phyloP scores from a whole-genome alignment of 192 early-diverging fungal genomes.

The Piromyces sp. region DNA sequence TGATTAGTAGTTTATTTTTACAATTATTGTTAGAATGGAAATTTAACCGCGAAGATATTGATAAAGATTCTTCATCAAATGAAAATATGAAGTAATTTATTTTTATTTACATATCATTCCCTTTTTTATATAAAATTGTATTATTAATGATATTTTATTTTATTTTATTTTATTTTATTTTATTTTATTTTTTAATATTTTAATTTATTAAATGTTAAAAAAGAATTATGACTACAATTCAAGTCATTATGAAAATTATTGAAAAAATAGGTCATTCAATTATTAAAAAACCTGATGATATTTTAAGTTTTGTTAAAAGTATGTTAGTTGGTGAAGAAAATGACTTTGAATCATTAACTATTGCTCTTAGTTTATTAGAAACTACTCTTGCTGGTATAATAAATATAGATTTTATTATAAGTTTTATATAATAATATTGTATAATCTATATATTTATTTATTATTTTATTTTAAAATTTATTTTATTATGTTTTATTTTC shows the following conservation, averaged over 20 bases:
- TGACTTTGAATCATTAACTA: constrained; percentile 4
- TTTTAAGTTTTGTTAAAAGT: constrained; percentile 26
- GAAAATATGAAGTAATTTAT: constrained; percentile 4
- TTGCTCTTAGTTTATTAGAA: background rate
- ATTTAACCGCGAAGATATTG: constrained; percentile 15
- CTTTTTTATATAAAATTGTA: too few relatives aligned
- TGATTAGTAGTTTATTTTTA: constrained; percentile 59
- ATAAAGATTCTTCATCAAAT: constrained; percentile 15
- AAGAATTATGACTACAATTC: constrained; percentile 28
- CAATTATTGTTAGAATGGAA: constrained; percentile 45
- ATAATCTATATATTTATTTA: too few relatives aligned
- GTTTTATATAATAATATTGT: too few relatives aligned
- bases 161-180: too few relatives aligned
- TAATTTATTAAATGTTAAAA: too few relatives aligned
- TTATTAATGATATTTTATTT: too few relatives aligned
- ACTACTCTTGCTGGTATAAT: constrained; percentile 3
- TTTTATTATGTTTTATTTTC: too few relatives aligned
- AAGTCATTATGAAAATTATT: constrained; percentile 45
- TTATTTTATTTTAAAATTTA: too few relatives aligned
- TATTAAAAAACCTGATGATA: constrained; percentile 51
- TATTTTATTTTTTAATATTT: too few relatives aligned
- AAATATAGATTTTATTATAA: too few relatives aligned
- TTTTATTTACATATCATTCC: background rate
- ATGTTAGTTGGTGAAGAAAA: constrained; percentile 8
- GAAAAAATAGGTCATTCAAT: constrained; percentile 56